Conservation (phyloP, 768 basidiomycete species). For the Lentinula sp. region DNA sequence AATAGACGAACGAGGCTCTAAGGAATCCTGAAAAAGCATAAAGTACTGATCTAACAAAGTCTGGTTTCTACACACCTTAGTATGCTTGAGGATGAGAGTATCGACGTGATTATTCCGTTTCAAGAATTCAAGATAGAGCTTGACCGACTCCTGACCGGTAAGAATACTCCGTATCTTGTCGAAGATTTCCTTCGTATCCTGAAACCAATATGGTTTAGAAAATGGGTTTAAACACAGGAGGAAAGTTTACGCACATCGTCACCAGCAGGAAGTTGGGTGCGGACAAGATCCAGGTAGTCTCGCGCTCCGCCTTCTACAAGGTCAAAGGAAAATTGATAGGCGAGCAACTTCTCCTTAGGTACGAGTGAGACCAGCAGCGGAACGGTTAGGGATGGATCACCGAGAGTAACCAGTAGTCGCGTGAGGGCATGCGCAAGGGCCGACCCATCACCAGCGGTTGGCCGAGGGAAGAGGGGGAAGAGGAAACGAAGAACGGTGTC, state of each 20-base stretch:
- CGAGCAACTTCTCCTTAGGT: conserved; percentile 65
- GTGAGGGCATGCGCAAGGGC: conserved; percentile 78
- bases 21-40: conserved; percentile 54
- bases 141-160: conserved; percentile 87
- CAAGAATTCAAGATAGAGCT: conserved; percentile 92
- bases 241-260: conserved; percentile 41
- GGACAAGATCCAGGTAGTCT: conserved; percentile 81
- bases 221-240: not conserved
- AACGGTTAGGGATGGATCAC: conserved; percentile 73
- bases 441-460: conserved; percentile 64
- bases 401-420: conserved; percentile 84
- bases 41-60: not conserved
- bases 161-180: conserved; percentile 80
- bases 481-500: conserved; percentile 75
- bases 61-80: conserved; percentile 53
- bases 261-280: conserved; percentile 62
- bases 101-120: conserved; percentile 93
- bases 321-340: conserved; percentile 96
- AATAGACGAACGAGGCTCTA: conserved; percentile 93
- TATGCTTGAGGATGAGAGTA: conserved; percentile 84
- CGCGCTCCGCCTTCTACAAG: conserved; percentile 91
- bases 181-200: conserved; percentile 60
- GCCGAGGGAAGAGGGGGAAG: conserved; percentile 81
- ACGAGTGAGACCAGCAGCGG: conserved; percentile 69
- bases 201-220: conserved; percentile 11